These are phyloP conservation scores for Xerocomus potaroensis DNA, from an alignment of 768 basidiomycete species.

Conservation along the genomic window DNA sequence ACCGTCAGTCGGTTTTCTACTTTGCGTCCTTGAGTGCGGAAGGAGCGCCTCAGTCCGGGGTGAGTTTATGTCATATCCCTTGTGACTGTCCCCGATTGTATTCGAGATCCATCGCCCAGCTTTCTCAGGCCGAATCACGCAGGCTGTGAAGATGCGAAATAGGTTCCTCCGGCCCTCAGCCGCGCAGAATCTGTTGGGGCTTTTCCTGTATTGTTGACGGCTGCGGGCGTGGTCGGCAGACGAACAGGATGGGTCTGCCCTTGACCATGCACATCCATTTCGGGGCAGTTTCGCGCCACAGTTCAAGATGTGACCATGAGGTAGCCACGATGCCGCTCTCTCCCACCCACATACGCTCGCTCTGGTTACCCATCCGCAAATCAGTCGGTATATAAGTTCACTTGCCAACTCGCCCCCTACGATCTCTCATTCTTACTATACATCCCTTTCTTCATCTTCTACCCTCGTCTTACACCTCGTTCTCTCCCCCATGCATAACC, in stretches of 20 bases:
- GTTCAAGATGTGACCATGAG: constrained; percentile 30
- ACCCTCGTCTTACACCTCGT: constrained; percentile 13
- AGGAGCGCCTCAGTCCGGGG: constrained; percentile 10
- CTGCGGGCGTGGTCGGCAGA: constrained; percentile 14
- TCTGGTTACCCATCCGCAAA: constrained; percentile 24
- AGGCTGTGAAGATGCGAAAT: constrained; percentile 27
- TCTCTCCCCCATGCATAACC: constrained; percentile 26
- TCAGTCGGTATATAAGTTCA: constrained; percentile 32
- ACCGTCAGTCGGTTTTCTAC: constrained; percentile 15
- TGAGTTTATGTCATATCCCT: constrained; percentile 22
- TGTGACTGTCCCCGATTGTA: constrained; percentile 12
- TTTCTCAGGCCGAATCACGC: constrained; percentile 21
- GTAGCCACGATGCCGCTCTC: constrained; percentile 33
- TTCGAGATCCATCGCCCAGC: constrained; percentile 15
- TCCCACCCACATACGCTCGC: constrained; percentile 21
- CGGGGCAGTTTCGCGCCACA: constrained; percentile 30
- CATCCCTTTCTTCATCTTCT: constrained; percentile 14
- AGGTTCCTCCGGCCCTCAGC: constrained; percentile 18
- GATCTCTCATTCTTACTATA: constrained; percentile 14
- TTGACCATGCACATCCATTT: constrained; percentile 29
- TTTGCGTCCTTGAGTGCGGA: constrained; percentile 9
- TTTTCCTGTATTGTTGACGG: constrained; percentile 20
- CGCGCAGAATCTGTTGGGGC: constrained; percentile 9
- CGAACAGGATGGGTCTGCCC: constrained; percentile 22
- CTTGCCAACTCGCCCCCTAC: constrained; percentile 9